These are phyloP conservation scores for Daldinia eschscholtzii DNA, from an alignment of 2,329 filamentous ascomycete species.

Conservation along the genomic window DNA sequence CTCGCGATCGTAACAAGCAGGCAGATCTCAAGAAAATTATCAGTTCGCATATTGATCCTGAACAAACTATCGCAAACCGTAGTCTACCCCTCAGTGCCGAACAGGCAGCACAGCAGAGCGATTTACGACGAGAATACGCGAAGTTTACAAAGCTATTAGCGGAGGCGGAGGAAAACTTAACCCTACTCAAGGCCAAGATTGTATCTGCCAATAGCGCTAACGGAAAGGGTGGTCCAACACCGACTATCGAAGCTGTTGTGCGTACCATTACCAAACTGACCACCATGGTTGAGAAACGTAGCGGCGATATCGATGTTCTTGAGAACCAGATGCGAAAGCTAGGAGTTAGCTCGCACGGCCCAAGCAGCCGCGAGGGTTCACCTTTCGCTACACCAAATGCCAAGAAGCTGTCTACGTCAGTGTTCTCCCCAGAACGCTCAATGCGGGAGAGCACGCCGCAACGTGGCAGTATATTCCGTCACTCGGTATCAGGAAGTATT, in stretches of 20 bases:
- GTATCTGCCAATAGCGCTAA: conserved; percentile 67
- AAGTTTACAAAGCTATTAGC: conserved; percentile 79
- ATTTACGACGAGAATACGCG: conserved; percentile 81
- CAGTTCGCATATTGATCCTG: conserved; percentile 75
- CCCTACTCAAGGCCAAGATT: conserved; percentile 82
- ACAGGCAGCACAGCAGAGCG: conserved; percentile 84
- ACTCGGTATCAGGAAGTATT: conserved; percentile 56
- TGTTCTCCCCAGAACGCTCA: conserved; percentile 57
- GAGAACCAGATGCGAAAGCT: conserved; percentile 87
- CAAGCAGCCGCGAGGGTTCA: conserved; percentile 59
- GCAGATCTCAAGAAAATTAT: conserved; percentile 84
- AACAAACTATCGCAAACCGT: conserved; percentile 72
- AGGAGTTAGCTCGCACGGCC: conserved; percentile 62
- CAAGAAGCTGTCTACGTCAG: conserved; percentile 45
- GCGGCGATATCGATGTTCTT: conserved; percentile 89
- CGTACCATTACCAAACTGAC: conserved; percentile 95
- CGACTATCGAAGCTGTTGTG: conserved; percentile 91
- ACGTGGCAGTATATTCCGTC: conserved; percentile 56
- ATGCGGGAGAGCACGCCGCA: conserved; percentile 56
- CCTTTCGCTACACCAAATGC: conserved; percentile 56
- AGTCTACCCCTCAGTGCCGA: conserved; percentile 85
- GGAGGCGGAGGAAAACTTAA: conserved; percentile 83
- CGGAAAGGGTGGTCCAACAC: conserved; percentile 62
- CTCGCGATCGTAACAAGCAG: conserved; percentile 79
- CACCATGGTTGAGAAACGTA: conserved; percentile 89